These are phyloP conservation scores for Peniophora sp. DNA, from an alignment of 1,284 basidiomycete genomes.

Conservation along the genomic window DNA sequence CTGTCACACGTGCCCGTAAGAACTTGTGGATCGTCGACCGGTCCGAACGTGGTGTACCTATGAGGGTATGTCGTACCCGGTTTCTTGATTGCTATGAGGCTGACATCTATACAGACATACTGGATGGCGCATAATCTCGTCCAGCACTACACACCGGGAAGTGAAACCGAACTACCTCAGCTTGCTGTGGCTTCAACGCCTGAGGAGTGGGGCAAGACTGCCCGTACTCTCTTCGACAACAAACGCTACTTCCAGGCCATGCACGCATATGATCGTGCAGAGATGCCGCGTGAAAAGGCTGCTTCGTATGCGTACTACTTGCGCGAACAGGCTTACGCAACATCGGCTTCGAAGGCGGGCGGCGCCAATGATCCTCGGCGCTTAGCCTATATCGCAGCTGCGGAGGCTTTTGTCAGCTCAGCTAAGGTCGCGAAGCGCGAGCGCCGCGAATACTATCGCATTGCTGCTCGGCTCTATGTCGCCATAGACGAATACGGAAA, in stretches of 20 bases:
- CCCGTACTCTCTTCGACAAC: conserved; percentile 43
- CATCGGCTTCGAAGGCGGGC: neutral
- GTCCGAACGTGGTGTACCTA: conserved; percentile 46
- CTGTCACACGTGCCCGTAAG: conserved; percentile 59
- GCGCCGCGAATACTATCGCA: conserved; percentile 31
- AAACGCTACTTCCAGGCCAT: conserved; percentile 51
- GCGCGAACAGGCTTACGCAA: conserved; percentile 29
- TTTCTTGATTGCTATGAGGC: neutral
- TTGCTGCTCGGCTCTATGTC: conserved; percentile 47
- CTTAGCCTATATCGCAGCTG: conserved; percentile 36
- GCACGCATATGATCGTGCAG: conserved; percentile 54
- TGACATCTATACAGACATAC: conserved; percentile 29
- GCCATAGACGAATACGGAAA: conserved; percentile 27
- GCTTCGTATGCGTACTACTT: conserved; percentile 39
- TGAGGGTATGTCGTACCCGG: conserved; percentile 36
- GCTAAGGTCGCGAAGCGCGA: conserved; percentile 25
- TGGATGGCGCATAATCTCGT: conserved; percentile 39
- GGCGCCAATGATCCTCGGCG: conserved; percentile 15
- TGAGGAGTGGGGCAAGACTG: conserved; percentile 50
- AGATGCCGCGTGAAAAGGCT: conserved; percentile 30
- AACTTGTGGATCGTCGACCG: conserved; percentile 62
- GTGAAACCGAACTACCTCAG: conserved; percentile 28
- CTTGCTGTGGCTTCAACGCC: conserved; percentile 39
- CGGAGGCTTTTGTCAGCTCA: conserved; percentile 37
- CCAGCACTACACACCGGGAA: conserved; percentile 33